Conservation (phyloP, 2,329 filamentous ascomycete species). For the Coleophoma eucalyptorum region DNA sequence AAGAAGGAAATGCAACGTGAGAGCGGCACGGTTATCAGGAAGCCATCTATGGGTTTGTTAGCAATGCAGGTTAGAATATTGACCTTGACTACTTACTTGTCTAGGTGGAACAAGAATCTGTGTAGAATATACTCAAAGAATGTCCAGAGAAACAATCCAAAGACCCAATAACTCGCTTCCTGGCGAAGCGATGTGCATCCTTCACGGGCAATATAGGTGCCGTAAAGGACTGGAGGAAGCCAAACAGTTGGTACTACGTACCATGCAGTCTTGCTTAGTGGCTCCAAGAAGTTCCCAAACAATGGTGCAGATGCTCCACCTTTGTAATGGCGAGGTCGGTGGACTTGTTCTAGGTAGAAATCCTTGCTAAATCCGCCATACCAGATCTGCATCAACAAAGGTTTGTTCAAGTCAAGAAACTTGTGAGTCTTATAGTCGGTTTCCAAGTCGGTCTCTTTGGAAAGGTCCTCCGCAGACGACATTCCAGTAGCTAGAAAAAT, state of each 20-base stretch:
- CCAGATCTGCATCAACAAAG: constrained; percentile 86
- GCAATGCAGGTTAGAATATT: neutral
- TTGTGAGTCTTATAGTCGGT: constrained; percentile 86
- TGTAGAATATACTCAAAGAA: constrained; percentile 87
- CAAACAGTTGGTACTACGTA: constrained; percentile 82
- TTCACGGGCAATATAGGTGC: constrained; percentile 59
- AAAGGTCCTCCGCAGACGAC: constrained; percentile 83
- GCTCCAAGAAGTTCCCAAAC: constrained; percentile 98
- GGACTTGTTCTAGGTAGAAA: constrained; percentile 97
- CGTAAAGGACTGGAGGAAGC: constrained; percentile 77
- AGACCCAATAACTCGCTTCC: constrained; percentile 58
- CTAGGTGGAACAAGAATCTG: constrained; percentile 89
- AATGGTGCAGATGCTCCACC: constrained; percentile 88
- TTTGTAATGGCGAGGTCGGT: constrained; percentile 92
- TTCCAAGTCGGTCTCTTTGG: constrained; percentile 73
- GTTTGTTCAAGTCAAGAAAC: constrained; percentile 84
- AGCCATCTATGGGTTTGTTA: constrained; percentile 59
- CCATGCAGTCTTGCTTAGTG: constrained; percentile 93
- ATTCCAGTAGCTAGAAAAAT: constrained; percentile 72
- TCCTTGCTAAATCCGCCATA: constrained; percentile 82
- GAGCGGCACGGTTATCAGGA: constrained; percentile 82
- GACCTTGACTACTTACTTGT: constrained; percentile 59
- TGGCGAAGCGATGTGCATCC: constrained; percentile 49
- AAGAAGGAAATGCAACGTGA: constrained; percentile 88
- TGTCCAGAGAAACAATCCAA: constrained; percentile 80